Base-by-base conservation (phyloP, 2,329 filamentous ascomycete genomes). In the Ilyonectria destructans region DNA sequence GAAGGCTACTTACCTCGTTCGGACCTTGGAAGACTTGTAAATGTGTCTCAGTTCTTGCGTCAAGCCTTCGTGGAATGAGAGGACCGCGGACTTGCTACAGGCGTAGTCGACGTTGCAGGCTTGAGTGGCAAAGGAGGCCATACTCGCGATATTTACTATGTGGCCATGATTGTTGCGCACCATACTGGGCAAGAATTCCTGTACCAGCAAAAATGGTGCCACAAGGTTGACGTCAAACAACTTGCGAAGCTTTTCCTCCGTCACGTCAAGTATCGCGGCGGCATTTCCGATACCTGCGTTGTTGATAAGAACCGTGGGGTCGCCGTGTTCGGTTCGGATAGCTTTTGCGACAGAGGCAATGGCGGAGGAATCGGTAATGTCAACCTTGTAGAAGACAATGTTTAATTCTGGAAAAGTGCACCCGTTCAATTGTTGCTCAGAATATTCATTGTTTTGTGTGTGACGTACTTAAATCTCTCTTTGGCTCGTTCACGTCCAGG, bases 131-230 rank as follows among this genome's bases (percentile, higher is more conserved):
- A 88, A 92, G 8, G 86, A 86, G 0, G 90, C 90, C 37, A 89
- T 82, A 8, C 86, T 89, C 13, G 91, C 89, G n/a, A 93, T 85
- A 0, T 88, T 93, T 33, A 93, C 88, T 23, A 93, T 80, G 84
- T 91, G 91, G 51, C 91, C 91, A 79, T 93, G 90, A 78, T 92
- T 88, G 4, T 75, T 73, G 15, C 78, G 73, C 29, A 90, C 79
- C 85, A 93, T 91, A 65, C 78, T 75, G 0, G 91, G 91, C 1
- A 93, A 80, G 79, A 93, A 93, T 69, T 90, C 86, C 71, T 88
- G 85, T 0, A 85, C 80, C 2, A 90, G 83, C 80, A 85, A 88
- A 81, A 88, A 91, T 80, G 92, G 90, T 0, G 89, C 82, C 4
- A 92, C 79, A 0, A 87, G 83, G 80, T 93, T 93, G 69, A 93